These are phyloP conservation scores for Miamiensis avidus DNA, from an alignment of 169 alveolate species.

Conservation along the genomic window DNA sequence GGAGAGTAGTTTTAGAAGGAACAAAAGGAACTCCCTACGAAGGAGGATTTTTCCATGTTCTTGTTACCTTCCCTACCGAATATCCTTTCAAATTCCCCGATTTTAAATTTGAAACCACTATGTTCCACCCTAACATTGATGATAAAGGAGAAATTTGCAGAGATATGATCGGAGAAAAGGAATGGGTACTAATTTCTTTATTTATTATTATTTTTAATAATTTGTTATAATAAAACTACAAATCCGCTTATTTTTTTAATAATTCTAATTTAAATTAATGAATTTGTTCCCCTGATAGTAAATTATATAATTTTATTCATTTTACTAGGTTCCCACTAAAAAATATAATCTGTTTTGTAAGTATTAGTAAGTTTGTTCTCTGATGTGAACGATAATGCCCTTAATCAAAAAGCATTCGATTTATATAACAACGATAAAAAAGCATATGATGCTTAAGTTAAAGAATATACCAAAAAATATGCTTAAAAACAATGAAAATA, in stretches of 20 bases:
- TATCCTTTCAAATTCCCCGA: conserved; percentile 97
- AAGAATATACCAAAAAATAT: background rate
- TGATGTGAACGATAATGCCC: background rate
- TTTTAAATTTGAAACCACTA: conserved; percentile 91
- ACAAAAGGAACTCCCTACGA: conserved; percentile 35
- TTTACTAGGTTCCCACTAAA: background rate
- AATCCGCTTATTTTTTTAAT: too few species aligned
- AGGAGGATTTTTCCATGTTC: conserved; percentile 70
- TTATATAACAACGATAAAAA: background rate
- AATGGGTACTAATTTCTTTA: background rate
- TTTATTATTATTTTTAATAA: too few species aligned
- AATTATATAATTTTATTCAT: too few species aligned
- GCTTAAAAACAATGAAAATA: background rate
- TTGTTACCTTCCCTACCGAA: conserved; percentile 93
- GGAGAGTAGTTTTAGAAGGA: background rate
- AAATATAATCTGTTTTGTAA: background rate
- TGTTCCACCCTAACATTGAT: conserved; percentile 95
- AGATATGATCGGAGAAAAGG: background rate
- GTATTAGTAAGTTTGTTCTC: background rate
- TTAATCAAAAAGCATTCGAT: background rate
- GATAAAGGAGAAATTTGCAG: conserved; percentile 46
- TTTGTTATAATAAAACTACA: too few species aligned
- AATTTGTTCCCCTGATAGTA: background rate
- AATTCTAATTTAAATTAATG: background rate
- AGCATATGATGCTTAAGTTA: background rate